Conservation (phyloP, 1,284 basidiomycete species). For the Bjerkandera adusta region DNA sequence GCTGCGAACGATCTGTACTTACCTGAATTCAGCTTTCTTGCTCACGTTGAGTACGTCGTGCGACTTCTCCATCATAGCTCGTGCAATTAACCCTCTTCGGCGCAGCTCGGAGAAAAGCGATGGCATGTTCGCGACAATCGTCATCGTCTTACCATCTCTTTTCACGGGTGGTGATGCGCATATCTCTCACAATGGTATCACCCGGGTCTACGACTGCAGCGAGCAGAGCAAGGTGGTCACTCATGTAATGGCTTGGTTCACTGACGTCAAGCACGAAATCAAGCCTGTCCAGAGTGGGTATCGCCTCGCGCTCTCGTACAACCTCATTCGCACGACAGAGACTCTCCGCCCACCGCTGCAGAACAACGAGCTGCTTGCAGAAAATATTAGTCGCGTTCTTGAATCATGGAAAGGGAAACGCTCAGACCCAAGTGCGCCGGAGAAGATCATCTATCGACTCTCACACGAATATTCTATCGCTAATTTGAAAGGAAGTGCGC, state of each 20-base stretch:
- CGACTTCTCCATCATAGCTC: not conserved
- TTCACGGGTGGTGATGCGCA: slow-evolving; percentile 41
- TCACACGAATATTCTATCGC: slow-evolving; percentile 22
- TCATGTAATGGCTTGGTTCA: slow-evolving; percentile 44
- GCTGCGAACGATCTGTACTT: not conserved
- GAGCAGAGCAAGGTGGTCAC: slow-evolving; percentile 27
- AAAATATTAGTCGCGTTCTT: slow-evolving; percentile 18
- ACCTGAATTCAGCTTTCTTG: slow-evolving; percentile 5
- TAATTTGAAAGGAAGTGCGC: slow-evolving; percentile 13
- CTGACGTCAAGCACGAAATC: slow-evolving; percentile 44
- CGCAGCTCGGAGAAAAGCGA: slow-evolving; percentile 36
- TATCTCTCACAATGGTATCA: slow-evolving; percentile 33
- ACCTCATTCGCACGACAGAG: slow-evolving; percentile 34
- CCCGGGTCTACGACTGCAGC: slow-evolving; percentile 33
- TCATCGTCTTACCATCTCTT: slow-evolving; percentile 41
- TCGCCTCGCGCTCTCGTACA: slow-evolving; percentile 43
- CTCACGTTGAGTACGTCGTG: slow-evolving; percentile 6
- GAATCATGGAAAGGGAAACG: slow-evolving; percentile 4
- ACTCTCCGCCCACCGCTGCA: slow-evolving; percentile 14
- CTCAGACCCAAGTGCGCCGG: not conserved
- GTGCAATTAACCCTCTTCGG: not conserved
- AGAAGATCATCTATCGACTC: slow-evolving; percentile 22
- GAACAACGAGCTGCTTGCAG: not conserved
- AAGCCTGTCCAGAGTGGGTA: slow-evolving; percentile 42
- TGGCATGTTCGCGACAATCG: slow-evolving; percentile 44